Percentiles rank a stretch among this genome's conserved stretches.
Conservation (phyloP, 1,284 basidiomycete genomes). For the Dichomitus squalens region DNA sequence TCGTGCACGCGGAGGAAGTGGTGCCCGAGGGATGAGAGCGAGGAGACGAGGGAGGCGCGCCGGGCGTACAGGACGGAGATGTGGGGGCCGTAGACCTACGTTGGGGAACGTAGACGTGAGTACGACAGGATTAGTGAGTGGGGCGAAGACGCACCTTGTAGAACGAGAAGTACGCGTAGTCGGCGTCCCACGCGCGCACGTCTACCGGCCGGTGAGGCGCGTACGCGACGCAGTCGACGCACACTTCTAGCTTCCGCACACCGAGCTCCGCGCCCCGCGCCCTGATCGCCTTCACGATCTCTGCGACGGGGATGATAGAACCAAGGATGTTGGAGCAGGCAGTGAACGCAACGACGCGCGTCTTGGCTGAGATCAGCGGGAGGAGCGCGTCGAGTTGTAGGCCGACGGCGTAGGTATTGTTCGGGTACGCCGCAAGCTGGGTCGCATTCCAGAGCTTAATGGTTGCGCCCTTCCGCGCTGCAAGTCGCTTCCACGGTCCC, state of each 20-base stretch:
- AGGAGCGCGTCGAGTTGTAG: slow-evolving; percentile 62
- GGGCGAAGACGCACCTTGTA: slow-evolving; percentile 71
- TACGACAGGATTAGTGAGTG: background rate
- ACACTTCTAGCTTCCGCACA: slow-evolving; percentile 64
- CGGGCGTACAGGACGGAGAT: slow-evolving; percentile 68
- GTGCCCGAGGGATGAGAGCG: slow-evolving; percentile 63
- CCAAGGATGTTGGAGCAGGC: slow-evolving; percentile 81
- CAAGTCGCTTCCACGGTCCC: slow-evolving; percentile 80
- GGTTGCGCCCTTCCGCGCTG: slow-evolving; percentile 53
- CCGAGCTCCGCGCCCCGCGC: slow-evolving; percentile 54
- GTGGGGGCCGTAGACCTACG: slow-evolving; percentile 76
- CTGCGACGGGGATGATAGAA: slow-evolving; percentile 62
- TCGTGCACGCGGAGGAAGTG: slow-evolving; percentile 64
- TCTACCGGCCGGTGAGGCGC: slow-evolving; percentile 74
- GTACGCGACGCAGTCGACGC: slow-evolving; percentile 79
- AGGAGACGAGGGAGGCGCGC: slow-evolving; percentile 42
- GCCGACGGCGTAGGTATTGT: slow-evolving; percentile 68
- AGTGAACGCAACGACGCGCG: slow-evolving; percentile 74
- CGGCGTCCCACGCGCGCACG: slow-evolving; percentile 75
- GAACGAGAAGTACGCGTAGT: slow-evolving; percentile 71
- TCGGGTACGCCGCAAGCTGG: slow-evolving; percentile 40
- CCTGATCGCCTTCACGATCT: slow-evolving; percentile 49
- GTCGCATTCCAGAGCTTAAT: slow-evolving; percentile 64
- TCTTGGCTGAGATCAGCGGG: slow-evolving; percentile 62
- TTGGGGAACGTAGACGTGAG: background rate